Conservation (phyloP, 129 eudicot species). For the Arctium minus region DNA sequence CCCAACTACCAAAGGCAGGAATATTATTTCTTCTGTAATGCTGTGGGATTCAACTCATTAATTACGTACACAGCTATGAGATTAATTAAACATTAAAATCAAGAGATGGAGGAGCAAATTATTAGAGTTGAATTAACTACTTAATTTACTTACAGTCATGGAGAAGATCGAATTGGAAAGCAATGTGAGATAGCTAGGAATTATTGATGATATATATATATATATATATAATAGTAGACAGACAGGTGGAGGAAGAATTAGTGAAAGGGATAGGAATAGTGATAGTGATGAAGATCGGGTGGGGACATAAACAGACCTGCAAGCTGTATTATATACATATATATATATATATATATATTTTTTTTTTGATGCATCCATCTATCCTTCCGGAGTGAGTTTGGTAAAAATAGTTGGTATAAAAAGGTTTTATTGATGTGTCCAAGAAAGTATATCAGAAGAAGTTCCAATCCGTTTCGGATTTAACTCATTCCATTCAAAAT, state of each 20-base stretch:
- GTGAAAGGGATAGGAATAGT: not conserved
- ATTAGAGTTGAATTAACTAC: too few species aligned
- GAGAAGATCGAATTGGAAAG: not conserved
- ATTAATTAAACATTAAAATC: not conserved
- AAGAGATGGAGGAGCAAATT: not conserved
- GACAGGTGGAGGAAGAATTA: too few species aligned
- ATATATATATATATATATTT: too few species aligned
- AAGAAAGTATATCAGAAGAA: not conserved
- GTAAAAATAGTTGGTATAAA: too few species aligned
- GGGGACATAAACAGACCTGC: not conserved
- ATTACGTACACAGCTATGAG: not conserved
- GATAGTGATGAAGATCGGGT: not conserved
- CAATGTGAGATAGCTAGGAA: not conserved
- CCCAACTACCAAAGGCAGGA: slow-evolving; percentile 93
- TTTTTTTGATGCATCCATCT: too few species aligned
- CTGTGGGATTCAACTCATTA: slow-evolving; percentile 8
- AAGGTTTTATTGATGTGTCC: not conserved
- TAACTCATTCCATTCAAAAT: too few species aligned
- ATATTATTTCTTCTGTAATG: slow-evolving; percentile 52
- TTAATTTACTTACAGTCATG: not conserved
- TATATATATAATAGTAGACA: too few species aligned
- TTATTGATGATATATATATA: too few species aligned
- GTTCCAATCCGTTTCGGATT: too few species aligned
- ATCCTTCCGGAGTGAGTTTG: too few species aligned
- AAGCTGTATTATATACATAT: too few species aligned